Evolutionary conservation across 1,284 basidiomycete genomes (phyloP), one percentile per base, ranked within the genome.

Genomic region (Pascua sp.): DNA sequence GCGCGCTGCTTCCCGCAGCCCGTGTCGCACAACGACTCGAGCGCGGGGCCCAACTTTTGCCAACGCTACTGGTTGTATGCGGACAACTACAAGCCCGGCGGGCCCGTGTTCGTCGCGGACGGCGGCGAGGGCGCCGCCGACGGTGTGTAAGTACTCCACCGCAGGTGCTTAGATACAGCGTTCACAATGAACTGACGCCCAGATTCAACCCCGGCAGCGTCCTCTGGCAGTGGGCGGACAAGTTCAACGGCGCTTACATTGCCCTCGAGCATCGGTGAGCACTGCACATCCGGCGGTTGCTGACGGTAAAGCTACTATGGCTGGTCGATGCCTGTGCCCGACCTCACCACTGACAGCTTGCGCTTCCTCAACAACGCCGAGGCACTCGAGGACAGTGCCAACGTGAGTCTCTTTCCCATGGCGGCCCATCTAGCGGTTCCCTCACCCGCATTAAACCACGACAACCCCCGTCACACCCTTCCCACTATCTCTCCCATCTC

Each of bases 331-430:
- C 90, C 91, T 0, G 88, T 68, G 3, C 18, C 57, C 2, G 60
- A 64, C n/a, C 82, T 94, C 55, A 85, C 87, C 3, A 92, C 90
- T 4, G 89, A 89, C 70, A 83, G 85, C 54, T 79, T 92, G 47
- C 83, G 89, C 82, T 84, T 87, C 83, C 80, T 98, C 52, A 90
- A 86, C 71, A 95, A 95, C 62, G 86, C 84, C 17, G 92, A 97
- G 73, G 83, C 92, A 1, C 84, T 90, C 1, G 88, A 90, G 12
- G 95, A 98, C 78, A 91, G 88, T 47, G 92, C 91, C n/a, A 54
- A 71, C 48, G 24, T 32, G 24, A 32, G 24, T 32, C 24, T 32
- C 24, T 7, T 32, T 32, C 24, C 24, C 24, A 32, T 4, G 24
- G 24, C 4, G 4, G 24, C 24, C 7, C 24, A 32, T 32, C 24